Evolutionary conservation across 192 early-diverging fungal species (phyloP).

Genomic region (Gonapodya sp.): DNA sequence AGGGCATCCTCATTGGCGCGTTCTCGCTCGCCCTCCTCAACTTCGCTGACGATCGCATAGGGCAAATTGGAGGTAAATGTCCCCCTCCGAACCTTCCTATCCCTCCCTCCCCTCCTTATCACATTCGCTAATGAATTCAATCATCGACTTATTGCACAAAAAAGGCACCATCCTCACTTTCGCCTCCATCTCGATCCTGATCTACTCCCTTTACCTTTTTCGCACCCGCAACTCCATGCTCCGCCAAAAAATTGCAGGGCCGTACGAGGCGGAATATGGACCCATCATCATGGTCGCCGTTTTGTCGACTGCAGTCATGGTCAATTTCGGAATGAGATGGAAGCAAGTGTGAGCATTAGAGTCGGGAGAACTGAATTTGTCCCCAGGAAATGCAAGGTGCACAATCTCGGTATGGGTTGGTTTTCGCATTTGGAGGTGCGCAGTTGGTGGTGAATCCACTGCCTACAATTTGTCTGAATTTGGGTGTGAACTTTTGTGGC

Average conservation of each 20-base stretch:
- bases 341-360: slow-evolving; percentile 8
- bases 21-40: slow-evolving; percentile 10
- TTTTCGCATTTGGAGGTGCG: no score
- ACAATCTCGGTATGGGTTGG: no score
- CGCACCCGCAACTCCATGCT: background rate
- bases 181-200: background rate
- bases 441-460: no score
- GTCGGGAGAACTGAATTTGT: no score
- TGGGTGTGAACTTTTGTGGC: no score
- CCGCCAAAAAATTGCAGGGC: background rate
- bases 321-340: slow-evolving; percentile 67
- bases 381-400: no score
- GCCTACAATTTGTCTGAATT: no score
- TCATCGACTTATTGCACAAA: background rate
- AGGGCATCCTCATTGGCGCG: background rate
- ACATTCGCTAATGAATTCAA: background rate
- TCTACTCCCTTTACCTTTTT: background rate
- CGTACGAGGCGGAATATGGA: slow-evolving; percentile 25
- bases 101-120: background rate
- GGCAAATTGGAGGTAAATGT: background rate
- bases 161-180: background rate
- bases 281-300: slow-evolving; percentile 61
- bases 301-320: slow-evolving; percentile 48
- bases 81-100: background rate
- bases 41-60: background rate